Evolutionary conservation across 129 eudicot species (phyloP).

Genomic region (Helianthus tuberosus): DNA sequence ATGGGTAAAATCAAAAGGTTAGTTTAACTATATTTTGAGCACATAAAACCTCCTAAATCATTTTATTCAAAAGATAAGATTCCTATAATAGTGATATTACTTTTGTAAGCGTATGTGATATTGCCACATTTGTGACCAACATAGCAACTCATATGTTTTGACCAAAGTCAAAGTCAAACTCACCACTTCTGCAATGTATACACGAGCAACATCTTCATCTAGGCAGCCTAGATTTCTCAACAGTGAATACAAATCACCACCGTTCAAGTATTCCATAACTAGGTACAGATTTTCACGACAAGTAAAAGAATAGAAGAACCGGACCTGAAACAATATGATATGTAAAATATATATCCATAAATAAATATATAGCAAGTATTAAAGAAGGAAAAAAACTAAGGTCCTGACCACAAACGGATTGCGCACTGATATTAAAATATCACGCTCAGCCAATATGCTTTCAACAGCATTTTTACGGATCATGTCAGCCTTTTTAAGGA

Average conservation of each 20-base stretch:
- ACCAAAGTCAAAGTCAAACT: constrained; percentile 29
- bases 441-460: constrained; percentile 96
- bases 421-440: constrained; percentile 91
- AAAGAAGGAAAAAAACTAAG: neutral
- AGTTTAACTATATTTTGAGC: neutral
- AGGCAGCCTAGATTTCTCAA: constrained; percentile 96
- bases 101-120: neutral
- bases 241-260: constrained; percentile 92
- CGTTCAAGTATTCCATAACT: constrained; percentile 97
- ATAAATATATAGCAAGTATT: constrained; percentile 22
- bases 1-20: neutral
- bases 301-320: constrained; percentile 96
- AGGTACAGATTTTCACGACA: constrained; percentile 97
- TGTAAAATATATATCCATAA: constrained; percentile 24
- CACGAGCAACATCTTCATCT: constrained; percentile 97
- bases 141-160: neutral
- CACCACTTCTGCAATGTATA: constrained; percentile 98
- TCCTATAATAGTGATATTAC: neutral
- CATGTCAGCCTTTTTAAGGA: constrained; percentile 97
- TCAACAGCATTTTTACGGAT: constrained; percentile 97
- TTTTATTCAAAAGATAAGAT: neutral
- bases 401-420: constrained; percentile 98
- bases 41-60: neutral
- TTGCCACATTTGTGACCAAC: too few relatives aligned
- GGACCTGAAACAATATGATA: constrained; percentile 58